Evolutionary conservation across 2,329 filamentous ascomycete species (phyloP), one percentile per base, ranked within the genome.

Genomic region (Cytospora leucostoma): DNA sequence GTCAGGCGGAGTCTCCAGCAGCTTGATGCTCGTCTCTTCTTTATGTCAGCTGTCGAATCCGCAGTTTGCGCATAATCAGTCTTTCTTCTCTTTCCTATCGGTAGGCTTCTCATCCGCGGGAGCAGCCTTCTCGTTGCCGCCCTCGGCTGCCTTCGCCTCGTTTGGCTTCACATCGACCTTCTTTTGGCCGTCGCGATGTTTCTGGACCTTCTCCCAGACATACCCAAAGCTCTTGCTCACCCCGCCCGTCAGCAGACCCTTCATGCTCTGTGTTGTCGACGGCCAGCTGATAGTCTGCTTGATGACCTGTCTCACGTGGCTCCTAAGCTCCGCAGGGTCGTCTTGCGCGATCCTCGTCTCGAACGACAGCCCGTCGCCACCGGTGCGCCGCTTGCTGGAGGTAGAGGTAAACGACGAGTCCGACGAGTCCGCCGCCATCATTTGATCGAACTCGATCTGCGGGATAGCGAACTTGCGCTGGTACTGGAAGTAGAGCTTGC

Each of bases 401-500:
- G 32, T n/a, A 15, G 59, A 55, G 10, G 51, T 10, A 7, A 71
- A 91, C 88, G 61, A 95, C 90, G 62, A 84, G 50, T 83, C 86
- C n/a, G 87, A 95, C 90, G 62, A 84, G 50, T 83, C 86, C n/a
- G 87, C 84, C 64, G 91, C 84, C 76, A 97, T 88, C 87, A 98
- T 93, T 71, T 86, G 84, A 71, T 91, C 82, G 74, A 97, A 99
- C 61, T 97, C 92, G 5, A 85, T 84, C 17, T 88, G 87, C 0
- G 94, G 92, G 51, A 99, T 95, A 62, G 85, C 84, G 71, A 93
- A 96, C 71, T 96, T 94, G 73, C 89, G 88, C 75, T 97, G 93
- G 75, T 97, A 99, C 71, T 93, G 88, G 75, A 97, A 97, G 78
- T 99, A 99, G 0, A 99, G 80, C 64, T 92, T 93, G 60, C 90